Evolutionary conservation across 345 rosid species (phyloP).

Genomic region (Populus nigra): DNA sequence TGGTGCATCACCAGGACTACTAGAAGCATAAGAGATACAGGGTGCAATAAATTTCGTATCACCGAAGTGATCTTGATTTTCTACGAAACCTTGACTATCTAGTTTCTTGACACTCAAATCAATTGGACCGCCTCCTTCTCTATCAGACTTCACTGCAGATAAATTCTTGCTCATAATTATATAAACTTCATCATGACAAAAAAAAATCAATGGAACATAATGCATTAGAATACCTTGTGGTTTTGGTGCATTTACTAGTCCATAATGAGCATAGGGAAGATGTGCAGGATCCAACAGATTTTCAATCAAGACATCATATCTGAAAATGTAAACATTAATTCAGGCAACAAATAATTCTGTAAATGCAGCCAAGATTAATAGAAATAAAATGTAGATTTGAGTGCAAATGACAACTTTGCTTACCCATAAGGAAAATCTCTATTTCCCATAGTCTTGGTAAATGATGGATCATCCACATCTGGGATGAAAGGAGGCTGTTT

Average conservation of each 20-base stretch:
- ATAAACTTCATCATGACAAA: neutral
- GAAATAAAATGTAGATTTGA: too few relatives aligned
- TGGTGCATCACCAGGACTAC: constrained; percentile 32
- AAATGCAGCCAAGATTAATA: too few relatives aligned
- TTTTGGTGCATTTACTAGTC: constrained; percentile 46
- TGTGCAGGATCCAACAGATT: constrained; percentile 95
- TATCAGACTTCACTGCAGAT: constrained; percentile 58
- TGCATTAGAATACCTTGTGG: constrained; percentile 31
- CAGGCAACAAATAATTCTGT: too few relatives aligned
- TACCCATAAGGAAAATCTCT: constrained; percentile 88
- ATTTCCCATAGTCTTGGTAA: constrained; percentile 52
- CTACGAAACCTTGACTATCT: constrained; percentile 51
- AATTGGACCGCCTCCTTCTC: constrained; percentile 87
- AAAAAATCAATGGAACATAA: neutral
- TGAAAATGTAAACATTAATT: constrained; percentile 29
- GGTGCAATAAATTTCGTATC: constrained; percentile 60
- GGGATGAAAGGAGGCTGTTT: constrained; percentile 75
- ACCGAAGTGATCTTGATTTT: constrained; percentile 58
- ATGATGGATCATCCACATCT: constrained; percentile 76
- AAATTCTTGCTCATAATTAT: constrained; percentile 3
- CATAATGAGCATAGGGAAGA: constrained; percentile 87
- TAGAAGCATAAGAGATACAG: constrained; percentile 55
- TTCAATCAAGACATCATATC: constrained; percentile 80
- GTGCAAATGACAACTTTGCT: constrained; percentile 1
- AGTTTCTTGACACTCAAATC: constrained; percentile 49